Evolutionary conservation across 2,329 filamentous ascomycete genomes (phyloP).

Genomic region (Dothistroma septosporum): DNA sequence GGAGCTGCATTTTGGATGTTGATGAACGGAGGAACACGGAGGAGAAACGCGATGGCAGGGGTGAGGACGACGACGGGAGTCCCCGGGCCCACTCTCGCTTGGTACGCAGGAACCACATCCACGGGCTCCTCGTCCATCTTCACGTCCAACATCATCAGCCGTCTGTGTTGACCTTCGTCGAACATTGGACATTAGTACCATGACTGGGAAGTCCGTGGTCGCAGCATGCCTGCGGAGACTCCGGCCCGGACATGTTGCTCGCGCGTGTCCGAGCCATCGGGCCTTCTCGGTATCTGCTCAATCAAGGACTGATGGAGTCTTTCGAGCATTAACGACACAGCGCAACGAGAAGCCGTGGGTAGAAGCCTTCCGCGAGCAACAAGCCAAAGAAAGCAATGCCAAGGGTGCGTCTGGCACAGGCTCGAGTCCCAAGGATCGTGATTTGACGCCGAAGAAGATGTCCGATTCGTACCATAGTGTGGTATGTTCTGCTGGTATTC

Average conservation of each 20-base stretch:
- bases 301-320: constrained; percentile 54
- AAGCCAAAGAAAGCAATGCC: constrained; percentile 36
- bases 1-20: neutral
- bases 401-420: constrained; percentile 33
- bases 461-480: constrained; percentile 66
- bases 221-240: neutral
- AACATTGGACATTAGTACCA: neutral
- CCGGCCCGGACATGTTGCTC: neutral
- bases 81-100: neutral
- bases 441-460: constrained; percentile 65
- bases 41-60: neutral
- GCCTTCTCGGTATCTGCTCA: constrained; percentile 18
- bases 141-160: neutral
- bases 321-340: constrained; percentile 55
- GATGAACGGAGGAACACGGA: neutral
- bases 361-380: constrained; percentile 57
- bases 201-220: neutral
- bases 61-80: neutral
- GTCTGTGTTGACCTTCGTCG: neutral
- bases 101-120: neutral
- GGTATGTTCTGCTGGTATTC: constrained; percentile 40
- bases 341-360: constrained; percentile 65
- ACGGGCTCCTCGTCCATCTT: neutral
- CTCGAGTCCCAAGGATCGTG: constrained; percentile 45
- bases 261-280: neutral